Percentiles rank a stretch among this genome's conserved stretches.
These are phyloP conservation scores for Prunus salicina DNA, from an alignment of 306 rosid species.

Conservation along the genomic window DNA sequence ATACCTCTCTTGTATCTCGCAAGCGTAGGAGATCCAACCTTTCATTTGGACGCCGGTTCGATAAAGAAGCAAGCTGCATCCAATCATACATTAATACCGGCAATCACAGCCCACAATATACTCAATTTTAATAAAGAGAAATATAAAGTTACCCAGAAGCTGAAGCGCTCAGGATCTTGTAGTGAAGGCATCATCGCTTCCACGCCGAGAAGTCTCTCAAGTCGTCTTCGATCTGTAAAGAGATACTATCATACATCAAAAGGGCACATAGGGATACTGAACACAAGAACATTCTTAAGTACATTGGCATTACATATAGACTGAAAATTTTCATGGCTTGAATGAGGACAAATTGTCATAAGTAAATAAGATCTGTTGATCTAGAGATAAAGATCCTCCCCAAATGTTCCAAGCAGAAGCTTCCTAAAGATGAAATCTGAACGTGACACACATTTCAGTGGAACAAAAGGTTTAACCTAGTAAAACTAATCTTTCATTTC, in stretches of 20 bases:
- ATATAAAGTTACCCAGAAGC: slow-evolving; percentile 71
- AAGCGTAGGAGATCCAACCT: slow-evolving; percentile 75
- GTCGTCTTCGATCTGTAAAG: slow-evolving; percentile 65
- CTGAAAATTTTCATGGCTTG: background rate
- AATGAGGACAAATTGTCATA: background rate
- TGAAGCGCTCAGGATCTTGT: slow-evolving; percentile 82
- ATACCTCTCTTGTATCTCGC: slow-evolving; percentile 84
- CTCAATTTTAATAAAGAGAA: background rate
- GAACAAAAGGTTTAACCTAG: no score
- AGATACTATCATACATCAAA: slow-evolving; percentile 9
- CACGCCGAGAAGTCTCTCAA: slow-evolving; percentile 60
- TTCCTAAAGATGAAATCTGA: no score
- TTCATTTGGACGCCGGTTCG: slow-evolving; percentile 79
- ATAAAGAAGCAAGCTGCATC: slow-evolving; percentile 71
- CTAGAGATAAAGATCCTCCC: no score
- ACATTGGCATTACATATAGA: background rate
- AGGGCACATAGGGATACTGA: background rate
- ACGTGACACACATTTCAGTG: no score
- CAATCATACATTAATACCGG: slow-evolving; percentile 17
- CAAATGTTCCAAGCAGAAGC: no score
- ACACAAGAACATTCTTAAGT: background rate
- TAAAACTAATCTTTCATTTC: no score
- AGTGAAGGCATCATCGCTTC: slow-evolving; percentile 85
- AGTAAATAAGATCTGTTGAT: no score
- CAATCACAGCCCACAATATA: slow-evolving; percentile 11